Base-by-base conservation (phyloP, 2,329 filamentous ascomycete genomes). In the Pseudogymnoascus sp. region DNA sequence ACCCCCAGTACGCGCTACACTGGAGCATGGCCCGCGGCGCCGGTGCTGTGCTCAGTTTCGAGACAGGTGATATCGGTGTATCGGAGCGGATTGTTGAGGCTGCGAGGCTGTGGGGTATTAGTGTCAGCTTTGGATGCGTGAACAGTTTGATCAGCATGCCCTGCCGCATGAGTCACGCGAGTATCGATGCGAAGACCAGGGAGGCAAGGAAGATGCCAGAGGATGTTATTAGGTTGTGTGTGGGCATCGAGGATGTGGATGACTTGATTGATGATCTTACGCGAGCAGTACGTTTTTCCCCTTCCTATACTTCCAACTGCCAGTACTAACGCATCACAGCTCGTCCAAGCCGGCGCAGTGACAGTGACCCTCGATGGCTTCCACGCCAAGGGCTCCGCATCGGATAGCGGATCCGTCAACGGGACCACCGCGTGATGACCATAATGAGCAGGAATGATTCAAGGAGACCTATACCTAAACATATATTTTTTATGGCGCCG, bases 141-240 rank as follows among this genome's bases (percentile, higher is more conserved):
- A 99, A 99, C 78, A 96, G 90, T 72, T 78, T 99, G 73, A 99
- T 99, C 75, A 97, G 92, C 77, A 97, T 99, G 93, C 93, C 94
- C 7, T 99, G 94, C 77, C 91, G 93, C 70, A 99, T 99, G 95
- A 97, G 93, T 76, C 94, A 99, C 75, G 94, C 94, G 38, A 96
- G 91, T 72, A 99, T 99, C 71, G 94, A 97, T 72, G 90, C 91
- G 62, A 96, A 96, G 78, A 97, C 92, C 59, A 82, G 94, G 67
- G 81, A 85, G 69, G 91, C 96, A 76, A 83, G 92, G 65, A 87
- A 93, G 66, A 89, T 99, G 86, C 94, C 94, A 9, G 94, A 99
- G 76, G 94, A 99, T 73, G 88, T 99, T 63, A 97, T 99, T 69
- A 83, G 94, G 61, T 76, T 99, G 61, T 99, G 94, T 71, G 91